Conservation (phyloP, 1,139 yeast species). For the Yamadazyma trypodendri region DNA sequence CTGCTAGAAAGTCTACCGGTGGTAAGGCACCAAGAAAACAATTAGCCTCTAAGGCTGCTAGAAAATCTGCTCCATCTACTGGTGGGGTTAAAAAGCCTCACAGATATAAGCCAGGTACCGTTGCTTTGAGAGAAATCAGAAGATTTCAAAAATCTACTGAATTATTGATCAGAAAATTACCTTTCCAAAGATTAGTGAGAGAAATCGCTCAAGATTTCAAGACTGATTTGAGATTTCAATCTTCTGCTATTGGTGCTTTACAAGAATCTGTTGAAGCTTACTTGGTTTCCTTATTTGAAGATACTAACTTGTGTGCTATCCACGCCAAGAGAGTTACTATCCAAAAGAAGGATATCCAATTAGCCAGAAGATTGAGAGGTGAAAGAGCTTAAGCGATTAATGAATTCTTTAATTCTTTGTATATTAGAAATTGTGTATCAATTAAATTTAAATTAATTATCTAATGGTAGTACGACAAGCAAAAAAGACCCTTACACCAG, state of each 20-base stretch:
- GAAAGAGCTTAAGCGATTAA: slow-evolving; percentile 63
- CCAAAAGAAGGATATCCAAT: slow-evolving; percentile 98
- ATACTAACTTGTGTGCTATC: slow-evolving; percentile 97
- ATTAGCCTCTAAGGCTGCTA: slow-evolving; percentile 98
- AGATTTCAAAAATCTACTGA: slow-evolving; percentile 99
- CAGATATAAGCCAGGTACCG: slow-evolving; percentile 99
- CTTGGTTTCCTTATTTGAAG: slow-evolving; percentile 87
- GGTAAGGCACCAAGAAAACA: slow-evolving; percentile 99
- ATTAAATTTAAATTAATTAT: neutral
- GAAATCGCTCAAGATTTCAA: slow-evolving; percentile 98
- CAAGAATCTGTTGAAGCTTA: slow-evolving; percentile 99
- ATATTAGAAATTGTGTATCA: slow-evolving; percentile 9
- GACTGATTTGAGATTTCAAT: slow-evolving; percentile 97
- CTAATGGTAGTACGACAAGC: too few species aligned
- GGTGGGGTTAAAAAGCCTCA: slow-evolving; percentile 99
- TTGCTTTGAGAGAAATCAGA: slow-evolving; percentile 98
- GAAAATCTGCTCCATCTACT: slow-evolving; percentile 96
- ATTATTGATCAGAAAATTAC: slow-evolving; percentile 93
- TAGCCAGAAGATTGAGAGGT: slow-evolving; percentile 99
- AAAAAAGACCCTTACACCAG: too few species aligned
- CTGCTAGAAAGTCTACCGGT: slow-evolving; percentile 98
- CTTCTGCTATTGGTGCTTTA: slow-evolving; percentile 97
- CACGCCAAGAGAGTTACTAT: slow-evolving; percentile 99
- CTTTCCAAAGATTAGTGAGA: slow-evolving; percentile 98
- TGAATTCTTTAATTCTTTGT: slow-evolving; percentile 10